A percentile compares a stretch with the other conserved stretches of the same genome.
phyloP scores from a whole-genome alignment of 768 basidiomycete species.

The Trametes cinnabarina region DNA sequence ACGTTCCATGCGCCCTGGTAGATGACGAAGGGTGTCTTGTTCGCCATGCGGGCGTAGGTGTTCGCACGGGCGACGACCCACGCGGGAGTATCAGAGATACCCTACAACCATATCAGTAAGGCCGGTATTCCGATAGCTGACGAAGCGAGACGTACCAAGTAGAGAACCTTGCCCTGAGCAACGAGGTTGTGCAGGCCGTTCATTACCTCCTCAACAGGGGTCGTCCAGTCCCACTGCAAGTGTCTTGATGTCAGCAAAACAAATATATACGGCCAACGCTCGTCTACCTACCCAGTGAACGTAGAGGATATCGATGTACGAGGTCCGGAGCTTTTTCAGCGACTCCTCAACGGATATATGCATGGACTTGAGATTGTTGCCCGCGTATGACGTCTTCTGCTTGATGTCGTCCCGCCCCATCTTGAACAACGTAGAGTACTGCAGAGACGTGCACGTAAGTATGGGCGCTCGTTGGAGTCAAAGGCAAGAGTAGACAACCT shows the following conservation, averaged over 20 bases:
- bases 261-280: constrained; percentile 2
- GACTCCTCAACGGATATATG: constrained; percentile 34
- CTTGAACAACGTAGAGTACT: constrained; percentile 31
- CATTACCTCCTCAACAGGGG: constrained; percentile 43
- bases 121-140: not conserved
- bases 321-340: constrained; percentile 51
- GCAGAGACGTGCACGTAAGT: not conserved
- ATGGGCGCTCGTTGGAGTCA: too few species aligned
- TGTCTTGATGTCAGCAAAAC: too few species aligned
- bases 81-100: constrained; percentile 31
- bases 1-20: constrained; percentile 37
- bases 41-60: constrained; percentile 36
- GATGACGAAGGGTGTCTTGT: constrained; percentile 39
- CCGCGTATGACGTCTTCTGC: constrained; percentile 40
- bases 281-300: constrained; percentile 53
- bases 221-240: constrained; percentile 43
- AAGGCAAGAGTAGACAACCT: constrained; percentile 13
- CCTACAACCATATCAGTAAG: constrained; percentile 7
- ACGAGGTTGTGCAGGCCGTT: constrained; percentile 39
- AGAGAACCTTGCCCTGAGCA: constrained; percentile 39
- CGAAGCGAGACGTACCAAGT: constrained; percentile 20
- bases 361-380: constrained; percentile 40
- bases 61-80: constrained; percentile 36
- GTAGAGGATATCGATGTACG: constrained; percentile 58
- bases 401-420: constrained; percentile 14